phyloP scores from a whole-genome alignment of 768 basidiomycete species.

The Leccinum arenicola region DNA sequence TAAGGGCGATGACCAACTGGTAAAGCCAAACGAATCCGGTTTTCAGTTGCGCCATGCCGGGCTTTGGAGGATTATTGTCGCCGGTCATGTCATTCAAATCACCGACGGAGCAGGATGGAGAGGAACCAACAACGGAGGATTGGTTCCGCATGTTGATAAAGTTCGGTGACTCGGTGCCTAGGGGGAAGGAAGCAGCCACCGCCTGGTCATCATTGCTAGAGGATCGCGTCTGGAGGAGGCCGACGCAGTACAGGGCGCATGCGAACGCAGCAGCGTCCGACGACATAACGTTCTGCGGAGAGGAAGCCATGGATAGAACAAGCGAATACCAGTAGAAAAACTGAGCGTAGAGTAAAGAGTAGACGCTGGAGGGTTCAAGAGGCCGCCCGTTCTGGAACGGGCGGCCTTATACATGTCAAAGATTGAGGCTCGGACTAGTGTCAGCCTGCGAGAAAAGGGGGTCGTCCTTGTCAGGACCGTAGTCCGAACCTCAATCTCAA shows the following conservation, averaged over 20 bases:
- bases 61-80: not conserved
- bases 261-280: slow-evolving; percentile 1
- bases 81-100: not conserved
- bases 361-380: not conserved
- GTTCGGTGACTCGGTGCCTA: not conserved
- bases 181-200: not conserved
- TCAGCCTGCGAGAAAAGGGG: not conserved
- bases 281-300: not conserved
- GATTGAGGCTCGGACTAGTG: not conserved
- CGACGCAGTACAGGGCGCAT: not conserved
- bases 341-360: not conserved
- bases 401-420: not conserved
- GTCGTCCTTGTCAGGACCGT: not conserved
- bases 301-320: slow-evolving; percentile 4
- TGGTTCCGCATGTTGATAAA: not conserved
- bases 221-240: not conserved
- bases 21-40: slow-evolving; percentile 6
- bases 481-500: not conserved
- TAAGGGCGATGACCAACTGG: slow-evolving; percentile 3
- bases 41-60: slow-evolving; percentile 4
- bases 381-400: no score
- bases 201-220: not conserved
- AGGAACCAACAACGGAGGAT: not conserved
- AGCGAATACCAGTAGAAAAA: not conserved
- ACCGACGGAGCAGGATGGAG: not conserved